Percentiles rank a stretch among this genome's conserved stretches.
These are phyloP conservation scores for Allodekkera sacchari DNA, from an alignment of 805 yeast species.

Conservation along the genomic window DNA sequence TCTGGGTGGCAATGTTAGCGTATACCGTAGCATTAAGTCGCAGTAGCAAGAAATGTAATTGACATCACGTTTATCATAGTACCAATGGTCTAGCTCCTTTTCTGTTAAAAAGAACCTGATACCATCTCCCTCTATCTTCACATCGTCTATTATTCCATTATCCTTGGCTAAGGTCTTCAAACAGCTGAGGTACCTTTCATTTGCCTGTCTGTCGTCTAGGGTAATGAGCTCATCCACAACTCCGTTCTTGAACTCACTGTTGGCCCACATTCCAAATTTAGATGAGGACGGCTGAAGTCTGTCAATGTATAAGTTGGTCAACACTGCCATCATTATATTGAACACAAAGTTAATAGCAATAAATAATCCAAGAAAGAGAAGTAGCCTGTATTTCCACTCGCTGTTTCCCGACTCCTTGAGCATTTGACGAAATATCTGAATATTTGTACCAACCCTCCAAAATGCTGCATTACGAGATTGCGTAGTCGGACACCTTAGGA, in stretches of 20 bases:
- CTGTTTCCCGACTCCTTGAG: slow-evolving; percentile 29
- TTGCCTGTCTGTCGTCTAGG: slow-evolving; percentile 25
- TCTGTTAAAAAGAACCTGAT: slow-evolving; percentile 12
- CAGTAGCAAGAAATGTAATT: slow-evolving; percentile 25
- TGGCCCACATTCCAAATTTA: slow-evolving; percentile 21
- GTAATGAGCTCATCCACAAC: slow-evolving; percentile 30
- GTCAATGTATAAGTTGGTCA: slow-evolving; percentile 23
- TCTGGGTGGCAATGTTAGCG: slow-evolving; percentile 24
- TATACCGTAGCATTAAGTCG: slow-evolving; percentile 32
- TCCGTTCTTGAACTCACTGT: slow-evolving; percentile 27
- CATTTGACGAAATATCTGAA: slow-evolving; percentile 16
- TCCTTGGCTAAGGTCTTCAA: slow-evolving; percentile 24
- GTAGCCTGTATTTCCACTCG: slow-evolving; percentile 35
- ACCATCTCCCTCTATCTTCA: slow-evolving; percentile 9
- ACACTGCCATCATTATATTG: slow-evolving; percentile 25
- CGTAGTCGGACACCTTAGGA: too few species aligned
- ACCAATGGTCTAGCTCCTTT: slow-evolving; percentile 17
- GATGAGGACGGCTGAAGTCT: slow-evolving; percentile 20
- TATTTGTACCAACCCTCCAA: slow-evolving; percentile 26
- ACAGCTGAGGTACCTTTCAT: slow-evolving; percentile 23
- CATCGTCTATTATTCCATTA: slow-evolving; percentile 16
- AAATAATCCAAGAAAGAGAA: slow-evolving; percentile 34
- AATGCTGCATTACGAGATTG: slow-evolving; percentile 23
- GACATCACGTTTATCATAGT: slow-evolving; percentile 22
- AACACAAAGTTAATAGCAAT: slow-evolving; percentile 29